Percentiles rank a stretch among this genome's conserved stretches.
These are phyloP conservation scores for Craterostigma plantagineum DNA, from an alignment of 257 asterid genomes.

Conservation along the genomic window DNA sequence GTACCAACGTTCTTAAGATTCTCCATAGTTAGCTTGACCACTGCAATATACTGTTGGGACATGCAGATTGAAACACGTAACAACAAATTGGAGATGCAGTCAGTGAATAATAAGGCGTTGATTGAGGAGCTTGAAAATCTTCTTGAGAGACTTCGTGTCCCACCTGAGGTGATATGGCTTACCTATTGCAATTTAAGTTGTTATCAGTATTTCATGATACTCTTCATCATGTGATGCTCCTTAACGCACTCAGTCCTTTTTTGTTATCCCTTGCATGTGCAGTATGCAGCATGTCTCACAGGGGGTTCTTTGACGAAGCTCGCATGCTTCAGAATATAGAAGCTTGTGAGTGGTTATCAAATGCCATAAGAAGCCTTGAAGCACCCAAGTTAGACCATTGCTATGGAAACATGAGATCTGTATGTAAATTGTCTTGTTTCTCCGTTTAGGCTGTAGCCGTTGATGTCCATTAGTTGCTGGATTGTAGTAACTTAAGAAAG, in stretches of 20 bases:
- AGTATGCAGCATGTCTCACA: slow-evolving; percentile 66
- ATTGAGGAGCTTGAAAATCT: slow-evolving; percentile 93
- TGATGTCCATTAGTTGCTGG: too few relatives aligned
- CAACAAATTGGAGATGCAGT: slow-evolving; percentile 97
- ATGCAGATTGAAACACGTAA: slow-evolving; percentile 94
- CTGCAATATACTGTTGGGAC: slow-evolving; percentile 9
- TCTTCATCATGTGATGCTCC: background rate
- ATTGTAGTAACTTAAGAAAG: too few relatives aligned
- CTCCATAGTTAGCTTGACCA: slow-evolving; percentile 5
- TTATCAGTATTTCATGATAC: slow-evolving; percentile 7
- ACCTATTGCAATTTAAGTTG: slow-evolving; percentile 3
- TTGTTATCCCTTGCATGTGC: slow-evolving; percentile 22
- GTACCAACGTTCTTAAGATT: too few relatives aligned
- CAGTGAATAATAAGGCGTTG: slow-evolving; percentile 72
- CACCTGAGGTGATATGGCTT: slow-evolving; percentile 56
- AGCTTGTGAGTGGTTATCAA: slow-evolving; percentile 96
- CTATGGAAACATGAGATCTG: slow-evolving; percentile 68
- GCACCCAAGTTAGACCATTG: slow-evolving; percentile 61
- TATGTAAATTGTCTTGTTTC: slow-evolving; percentile 22
- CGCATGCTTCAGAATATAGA: slow-evolving; percentile 90
- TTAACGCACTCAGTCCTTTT: slow-evolving; percentile 5
- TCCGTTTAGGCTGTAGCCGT: background rate
- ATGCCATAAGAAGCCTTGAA: slow-evolving; percentile 60
- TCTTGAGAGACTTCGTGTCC: slow-evolving; percentile 71
- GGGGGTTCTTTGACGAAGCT: slow-evolving; percentile 95